These are phyloP conservation scores for Aegilops sharonensis DNA, from an alignment of 176 grass and related monocot genomes.

Conservation along the genomic window DNA sequence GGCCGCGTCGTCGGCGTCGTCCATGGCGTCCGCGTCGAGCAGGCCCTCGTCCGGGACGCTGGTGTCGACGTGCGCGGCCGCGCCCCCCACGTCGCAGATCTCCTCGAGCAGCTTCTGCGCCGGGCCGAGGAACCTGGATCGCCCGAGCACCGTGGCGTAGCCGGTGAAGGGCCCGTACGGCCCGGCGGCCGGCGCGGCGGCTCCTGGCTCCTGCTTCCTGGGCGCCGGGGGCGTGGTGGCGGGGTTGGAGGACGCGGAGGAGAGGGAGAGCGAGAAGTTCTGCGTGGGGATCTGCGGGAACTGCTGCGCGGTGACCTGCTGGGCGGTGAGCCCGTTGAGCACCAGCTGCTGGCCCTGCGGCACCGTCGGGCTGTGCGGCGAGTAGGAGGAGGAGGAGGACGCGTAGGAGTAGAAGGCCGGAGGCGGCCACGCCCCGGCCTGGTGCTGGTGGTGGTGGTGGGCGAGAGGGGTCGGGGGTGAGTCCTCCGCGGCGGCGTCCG, in stretches of 20 bases:
- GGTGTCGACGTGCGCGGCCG: slow-evolving; percentile 24
- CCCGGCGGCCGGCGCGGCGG: not conserved
- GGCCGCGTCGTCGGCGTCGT: slow-evolving; percentile 23
- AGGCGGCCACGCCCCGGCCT: slow-evolving; percentile 6
- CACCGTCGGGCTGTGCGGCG: slow-evolving; percentile 48
- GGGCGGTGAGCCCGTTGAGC: slow-evolving; percentile 22
- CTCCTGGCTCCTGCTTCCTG: slow-evolving; percentile 9
- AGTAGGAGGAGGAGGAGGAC: slow-evolving; percentile 55
- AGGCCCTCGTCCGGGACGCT: slow-evolving; percentile 31
- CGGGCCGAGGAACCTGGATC: slow-evolving; percentile 78
- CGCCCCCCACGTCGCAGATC: slow-evolving; percentile 70
- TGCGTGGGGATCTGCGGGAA: slow-evolving; percentile 52
- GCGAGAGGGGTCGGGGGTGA: not conserved
- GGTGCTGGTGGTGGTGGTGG: not conserved
- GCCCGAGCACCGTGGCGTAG: slow-evolving; percentile 73
- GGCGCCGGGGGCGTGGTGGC: not conserved
- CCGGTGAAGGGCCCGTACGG: slow-evolving; percentile 78
- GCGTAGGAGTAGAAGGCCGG: slow-evolving; percentile 53
- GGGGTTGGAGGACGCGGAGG: slow-evolving; percentile 47
- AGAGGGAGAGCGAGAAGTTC: slow-evolving; percentile 66
- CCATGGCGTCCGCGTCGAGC: slow-evolving; percentile 52
- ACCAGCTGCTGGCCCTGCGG: slow-evolving; percentile 42
- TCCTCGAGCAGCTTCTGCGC: slow-evolving; percentile 83
- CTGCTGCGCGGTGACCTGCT: not conserved
- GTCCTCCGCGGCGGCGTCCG: slow-evolving; percentile 34